These are phyloP conservation scores for Ottelia alismoides DNA, from an alignment of 106 monocot genomes.

Conservation along the genomic window DNA sequence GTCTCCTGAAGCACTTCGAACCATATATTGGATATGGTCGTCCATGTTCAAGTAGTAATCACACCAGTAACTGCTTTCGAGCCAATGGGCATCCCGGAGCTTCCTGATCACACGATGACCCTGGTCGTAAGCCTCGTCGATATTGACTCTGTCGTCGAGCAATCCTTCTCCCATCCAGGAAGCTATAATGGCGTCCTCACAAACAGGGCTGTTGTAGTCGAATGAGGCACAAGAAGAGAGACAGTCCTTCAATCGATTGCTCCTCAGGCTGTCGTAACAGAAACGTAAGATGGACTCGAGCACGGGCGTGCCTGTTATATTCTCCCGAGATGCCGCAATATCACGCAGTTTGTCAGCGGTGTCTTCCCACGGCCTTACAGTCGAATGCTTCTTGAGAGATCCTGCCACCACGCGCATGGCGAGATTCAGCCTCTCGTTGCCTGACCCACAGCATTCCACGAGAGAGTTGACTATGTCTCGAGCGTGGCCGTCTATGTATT, in stretches of 20 bases:
- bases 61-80: neutral
- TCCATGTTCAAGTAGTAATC: neutral
- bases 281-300: neutral
- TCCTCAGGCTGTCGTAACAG: constrained; percentile 4
- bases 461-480: neutral
- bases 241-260: neutral
- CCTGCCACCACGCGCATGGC: neutral
- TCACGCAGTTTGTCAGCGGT: neutral
- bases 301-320: too few relatives aligned
- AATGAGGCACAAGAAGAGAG: constrained; percentile 2
- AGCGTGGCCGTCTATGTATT: neutral
- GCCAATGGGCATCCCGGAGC: neutral
- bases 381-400: neutral
- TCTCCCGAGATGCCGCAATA: neutral
- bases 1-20: neutral
- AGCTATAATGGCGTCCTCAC: neutral
- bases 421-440: neutral
- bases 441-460: too few relatives aligned
- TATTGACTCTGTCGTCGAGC: neutral
- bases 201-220: neutral
- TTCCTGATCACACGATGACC: neutral
- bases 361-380: neutral
- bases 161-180: constrained; percentile 4
- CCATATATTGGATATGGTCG: constrained; percentile 4
- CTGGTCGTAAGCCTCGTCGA: neutral